These are phyloP conservation scores for Moesziomyces globuligerus DNA, from an alignment of 1,284 basidiomycete species.

Conservation along the genomic window DNA sequence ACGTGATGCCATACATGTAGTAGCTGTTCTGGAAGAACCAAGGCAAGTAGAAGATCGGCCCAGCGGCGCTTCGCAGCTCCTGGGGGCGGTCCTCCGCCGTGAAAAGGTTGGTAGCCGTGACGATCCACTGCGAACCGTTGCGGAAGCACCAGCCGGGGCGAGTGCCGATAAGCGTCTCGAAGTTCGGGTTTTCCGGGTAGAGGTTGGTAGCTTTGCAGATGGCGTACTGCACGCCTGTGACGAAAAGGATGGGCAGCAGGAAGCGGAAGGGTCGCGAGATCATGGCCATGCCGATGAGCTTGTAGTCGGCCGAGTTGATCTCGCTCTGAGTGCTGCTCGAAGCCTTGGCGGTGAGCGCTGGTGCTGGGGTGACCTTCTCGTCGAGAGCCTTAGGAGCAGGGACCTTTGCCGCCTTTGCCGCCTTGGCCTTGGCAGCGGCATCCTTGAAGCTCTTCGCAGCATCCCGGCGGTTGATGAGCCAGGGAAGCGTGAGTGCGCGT, in stretches of 20 bases:
- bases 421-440: slow-evolving; percentile 33
- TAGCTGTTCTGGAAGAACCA: slow-evolving; percentile 53
- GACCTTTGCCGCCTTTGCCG: slow-evolving; percentile 25
- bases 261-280: slow-evolving; percentile 46
- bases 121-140: slow-evolving; percentile 37
- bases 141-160: slow-evolving; percentile 40
- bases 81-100: slow-evolving; percentile 30
- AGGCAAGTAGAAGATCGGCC: slow-evolving; percentile 34
- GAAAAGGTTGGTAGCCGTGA: slow-evolving; percentile 42
- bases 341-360: not conserved
- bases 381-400: slow-evolving; percentile 29
- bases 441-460: slow-evolving; percentile 23
- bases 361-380: slow-evolving; percentile 18
- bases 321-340: slow-evolving; percentile 1
- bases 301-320: slow-evolving; percentile 36
- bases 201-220: slow-evolving; percentile 32
- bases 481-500: slow-evolving; percentile 29
- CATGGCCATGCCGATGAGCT: slow-evolving; percentile 47
- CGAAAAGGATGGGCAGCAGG: slow-evolving; percentile 38
- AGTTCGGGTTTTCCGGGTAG: slow-evolving; percentile 32
- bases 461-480: slow-evolving; percentile 38
- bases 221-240: slow-evolving; percentile 46
- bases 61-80: slow-evolving; percentile 20
- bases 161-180: slow-evolving; percentile 27
- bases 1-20: slow-evolving; percentile 37